Conservation (phyloP, 768 basidiomycete species). For the Filobasidium floriforme region DNA sequence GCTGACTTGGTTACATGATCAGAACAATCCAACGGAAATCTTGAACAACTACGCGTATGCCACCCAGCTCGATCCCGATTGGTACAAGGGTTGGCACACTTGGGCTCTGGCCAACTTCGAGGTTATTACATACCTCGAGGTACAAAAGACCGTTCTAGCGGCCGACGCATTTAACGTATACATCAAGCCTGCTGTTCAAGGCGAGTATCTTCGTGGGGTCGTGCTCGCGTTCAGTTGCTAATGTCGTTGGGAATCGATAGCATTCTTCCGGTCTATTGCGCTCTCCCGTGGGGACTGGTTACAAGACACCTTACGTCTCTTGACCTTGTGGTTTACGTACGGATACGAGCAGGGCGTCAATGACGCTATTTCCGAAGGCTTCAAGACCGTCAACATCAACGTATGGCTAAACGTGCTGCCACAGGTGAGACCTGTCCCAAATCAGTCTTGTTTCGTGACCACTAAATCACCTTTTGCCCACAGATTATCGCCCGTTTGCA, state of each 20-base stretch:
- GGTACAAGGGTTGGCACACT: conserved; percentile 99
- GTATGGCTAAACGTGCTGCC: conserved; percentile 99
- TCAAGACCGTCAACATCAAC: conserved; percentile 83
- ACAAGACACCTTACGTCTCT: conserved; percentile 83
- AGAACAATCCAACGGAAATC: conserved; percentile 67
- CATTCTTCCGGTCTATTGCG: conserved; percentile 87
- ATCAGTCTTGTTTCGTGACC: conserved; percentile 4
- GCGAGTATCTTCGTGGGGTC: conserved; percentile 45
- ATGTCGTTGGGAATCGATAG: conserved; percentile 12
- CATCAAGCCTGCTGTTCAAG: conserved; percentile 87
- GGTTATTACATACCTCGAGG: conserved; percentile 74
- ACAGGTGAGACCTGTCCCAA: conserved; percentile 57
- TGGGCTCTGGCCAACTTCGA: conserved; percentile 97
- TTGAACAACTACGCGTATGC: conserved; percentile 75
- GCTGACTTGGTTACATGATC: conserved; percentile 45
- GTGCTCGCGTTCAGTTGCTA: not conserved
- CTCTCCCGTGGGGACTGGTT: conserved; percentile 81
- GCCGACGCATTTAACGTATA: conserved; percentile 58
- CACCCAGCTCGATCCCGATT: conserved; percentile 83
- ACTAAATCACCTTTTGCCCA: not conserved
- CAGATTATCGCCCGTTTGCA: conserved; percentile 98
- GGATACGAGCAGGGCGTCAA: conserved; percentile 84
- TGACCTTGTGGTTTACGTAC: conserved; percentile 98
- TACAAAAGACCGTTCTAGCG: conserved; percentile 48
- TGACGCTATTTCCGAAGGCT: conserved; percentile 76